Conservation (phyloP, 2,329 filamentous ascomycete species). For the Huntiella savannae region DNA sequence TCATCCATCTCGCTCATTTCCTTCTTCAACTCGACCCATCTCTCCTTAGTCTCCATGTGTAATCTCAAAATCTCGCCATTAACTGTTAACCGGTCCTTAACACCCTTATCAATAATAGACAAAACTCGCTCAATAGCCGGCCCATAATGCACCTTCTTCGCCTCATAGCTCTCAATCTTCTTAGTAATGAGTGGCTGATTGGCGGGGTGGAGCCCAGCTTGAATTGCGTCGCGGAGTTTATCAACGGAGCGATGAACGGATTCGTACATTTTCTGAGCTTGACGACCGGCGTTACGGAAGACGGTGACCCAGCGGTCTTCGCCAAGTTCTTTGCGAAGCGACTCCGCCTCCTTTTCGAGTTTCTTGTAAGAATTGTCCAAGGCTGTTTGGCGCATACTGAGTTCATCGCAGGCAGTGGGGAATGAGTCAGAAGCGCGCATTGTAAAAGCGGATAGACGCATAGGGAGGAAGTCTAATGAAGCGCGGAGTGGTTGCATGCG, state of each 20-base stretch:
- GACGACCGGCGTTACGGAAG: slow-evolving; percentile 77
- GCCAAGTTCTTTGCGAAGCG: slow-evolving; percentile 70
- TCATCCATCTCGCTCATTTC: slow-evolving; percentile 62
- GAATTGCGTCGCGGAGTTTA: slow-evolving; percentile 65
- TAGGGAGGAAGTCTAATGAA: slow-evolving; percentile 86
- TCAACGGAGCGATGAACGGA: slow-evolving; percentile 74
- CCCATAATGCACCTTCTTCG: slow-evolving; percentile 85
- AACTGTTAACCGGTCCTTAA: slow-evolving; percentile 83
- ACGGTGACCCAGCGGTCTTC: slow-evolving; percentile 94
- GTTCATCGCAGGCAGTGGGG: slow-evolving; percentile 75
- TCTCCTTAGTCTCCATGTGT: slow-evolving; percentile 67
- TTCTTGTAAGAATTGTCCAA: slow-evolving; percentile 77
- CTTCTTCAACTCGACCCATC: slow-evolving; percentile 57
- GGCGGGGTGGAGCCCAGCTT: slow-evolving; percentile 53
- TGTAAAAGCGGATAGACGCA: slow-evolving; percentile 78
- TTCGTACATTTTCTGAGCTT: slow-evolving; percentile 92
- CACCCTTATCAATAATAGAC: slow-evolving; percentile 85
- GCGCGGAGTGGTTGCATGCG: slow-evolving; percentile 87
- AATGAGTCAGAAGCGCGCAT: slow-evolving; percentile 59
- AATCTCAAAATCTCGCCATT: slow-evolving; percentile 87
- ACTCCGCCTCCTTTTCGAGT: slow-evolving; percentile 77
- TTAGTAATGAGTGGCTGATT: slow-evolving; percentile 53
- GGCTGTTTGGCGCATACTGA: slow-evolving; percentile 53
- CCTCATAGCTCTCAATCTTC: slow-evolving; percentile 83
- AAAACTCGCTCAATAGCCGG: slow-evolving; percentile 83